These are phyloP conservation scores for Russula foetens DNA, from an alignment of 768 basidiomycete genomes.

Conservation along the genomic window DNA sequence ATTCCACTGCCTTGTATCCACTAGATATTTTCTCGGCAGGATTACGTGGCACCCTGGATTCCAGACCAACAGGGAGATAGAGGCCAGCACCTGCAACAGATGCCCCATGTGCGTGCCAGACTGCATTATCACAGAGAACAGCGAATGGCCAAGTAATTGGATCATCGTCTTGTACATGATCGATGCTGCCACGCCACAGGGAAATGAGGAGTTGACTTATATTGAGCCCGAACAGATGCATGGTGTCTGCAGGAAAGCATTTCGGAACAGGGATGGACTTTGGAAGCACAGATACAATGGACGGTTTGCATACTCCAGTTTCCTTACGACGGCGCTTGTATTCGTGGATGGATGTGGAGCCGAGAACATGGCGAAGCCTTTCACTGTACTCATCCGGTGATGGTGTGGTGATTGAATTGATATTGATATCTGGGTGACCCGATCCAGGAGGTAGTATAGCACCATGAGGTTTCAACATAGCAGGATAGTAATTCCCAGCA, in stretches of 20 bases:
- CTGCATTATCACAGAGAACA: background rate
- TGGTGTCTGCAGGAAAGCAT: background rate
- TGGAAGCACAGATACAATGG: too few relatives aligned
- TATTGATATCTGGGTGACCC: background rate
- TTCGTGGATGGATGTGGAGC: too few relatives aligned
- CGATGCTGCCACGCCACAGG: background rate
- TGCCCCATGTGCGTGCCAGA: background rate
- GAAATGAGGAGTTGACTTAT: background rate
- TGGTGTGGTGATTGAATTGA: background rate
- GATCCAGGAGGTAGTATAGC: too few relatives aligned
- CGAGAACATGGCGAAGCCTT: too few relatives aligned
- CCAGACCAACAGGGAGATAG: too few relatives aligned
- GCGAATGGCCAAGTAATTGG: background rate
- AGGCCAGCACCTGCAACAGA: too few relatives aligned
- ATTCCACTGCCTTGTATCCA: too few relatives aligned
- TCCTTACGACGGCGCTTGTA: too few relatives aligned
- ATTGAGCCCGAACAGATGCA: background rate
- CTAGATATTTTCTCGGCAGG: too few relatives aligned
- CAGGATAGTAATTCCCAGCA: background rate
- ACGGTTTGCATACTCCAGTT: too few relatives aligned
- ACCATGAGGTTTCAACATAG: too few relatives aligned
- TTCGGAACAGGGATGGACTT: background rate
- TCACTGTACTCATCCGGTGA: background rate
- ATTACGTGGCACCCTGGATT: too few relatives aligned
- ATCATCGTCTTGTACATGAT: background rate